These are phyloP conservation scores for Mortierella sp. DNA, from an alignment of 371 early-diverging fungal species.

Conservation along the genomic window DNA sequence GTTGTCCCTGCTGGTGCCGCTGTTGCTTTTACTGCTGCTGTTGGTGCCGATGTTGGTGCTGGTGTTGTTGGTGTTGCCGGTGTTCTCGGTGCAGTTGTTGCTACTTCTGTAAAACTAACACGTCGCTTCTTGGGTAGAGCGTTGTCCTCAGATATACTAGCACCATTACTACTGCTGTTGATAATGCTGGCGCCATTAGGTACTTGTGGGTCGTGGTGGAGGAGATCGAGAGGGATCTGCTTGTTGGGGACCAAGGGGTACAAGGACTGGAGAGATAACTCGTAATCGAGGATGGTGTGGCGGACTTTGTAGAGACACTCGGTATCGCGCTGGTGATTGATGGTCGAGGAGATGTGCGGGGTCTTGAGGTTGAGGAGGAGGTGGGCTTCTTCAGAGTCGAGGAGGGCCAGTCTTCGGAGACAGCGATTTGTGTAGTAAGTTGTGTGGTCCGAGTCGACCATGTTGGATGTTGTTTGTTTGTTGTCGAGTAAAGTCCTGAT, in stretches of 20 bases:
- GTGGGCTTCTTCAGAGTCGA: constrained; percentile 2
- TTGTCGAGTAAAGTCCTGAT: not conserved
- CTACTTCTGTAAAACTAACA: not conserved
- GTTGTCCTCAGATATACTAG: not conserved
- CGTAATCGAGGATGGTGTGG: not conserved
- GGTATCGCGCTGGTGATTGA: not conserved
- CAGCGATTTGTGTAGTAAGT: not conserved
- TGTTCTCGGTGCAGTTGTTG: not conserved
- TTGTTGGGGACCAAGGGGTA: not conserved
- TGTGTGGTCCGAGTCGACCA: not conserved
- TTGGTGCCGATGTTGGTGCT: not conserved
- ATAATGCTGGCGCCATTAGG: too few relatives aligned
- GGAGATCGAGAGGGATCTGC: not conserved
- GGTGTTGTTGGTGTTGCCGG: not conserved
- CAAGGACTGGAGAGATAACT: not conserved
- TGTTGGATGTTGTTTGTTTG: not conserved
- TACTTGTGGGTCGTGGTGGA: too few relatives aligned
- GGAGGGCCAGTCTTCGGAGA: constrained; percentile 4
- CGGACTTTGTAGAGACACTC: constrained; percentile 2
- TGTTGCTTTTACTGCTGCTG: not conserved
- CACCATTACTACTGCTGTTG: too few relatives aligned
- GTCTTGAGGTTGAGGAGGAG: constrained; percentile 9
- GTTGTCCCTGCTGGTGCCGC: not conserved
- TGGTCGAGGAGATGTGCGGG: not conserved
- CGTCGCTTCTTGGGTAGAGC: not conserved